Evolutionary conservation across 352 stramenopile genomes (phyloP), one percentile per base, ranked within the genome.

Genomic region (Pythium dissotocum): DNA sequence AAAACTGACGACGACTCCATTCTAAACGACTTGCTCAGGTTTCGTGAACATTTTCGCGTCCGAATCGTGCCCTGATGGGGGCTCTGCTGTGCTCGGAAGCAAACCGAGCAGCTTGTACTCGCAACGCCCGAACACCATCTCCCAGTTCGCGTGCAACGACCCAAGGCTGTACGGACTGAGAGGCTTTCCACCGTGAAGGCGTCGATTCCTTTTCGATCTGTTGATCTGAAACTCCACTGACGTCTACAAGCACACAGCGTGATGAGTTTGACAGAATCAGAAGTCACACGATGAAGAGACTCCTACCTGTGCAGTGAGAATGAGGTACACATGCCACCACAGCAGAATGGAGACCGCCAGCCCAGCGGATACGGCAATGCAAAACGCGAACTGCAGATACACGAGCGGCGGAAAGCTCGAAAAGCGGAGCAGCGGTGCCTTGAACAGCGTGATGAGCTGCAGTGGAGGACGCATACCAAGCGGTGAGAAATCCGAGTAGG

Each of bases 201-300:
- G 76, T 18, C 78, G 77, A 36, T 80, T 83, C 40, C 76, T 72
- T 13, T 72, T 70, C 18, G 78, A 88, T 2, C 87, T 80, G 65
- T 93, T 95, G 65, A 95, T 91, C 51, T 93, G 87, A 59, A 87
- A 70, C 62, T 95, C 87, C 6, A 95, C 79, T 9, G 87, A 92
- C 1, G 87, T 93, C 87, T 94, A 69, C 32, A 70, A 18, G 16
- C 16, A 59, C 24, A 30, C 9, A 10, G 44, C 1, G 9, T 13
- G 6, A 46, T 38, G 10, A 61, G 54, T 44, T 16, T 46, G 33
- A 36, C 18, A 16, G 44, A 8, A 35, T 49, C 18, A 21, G 26
- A n/a, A 44, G 32, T 12, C 12, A 48, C 33, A 49, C 6, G 40
- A 18, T 33, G 24, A 10, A 35, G 32, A 21, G 10, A 64, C 40